These are phyloP conservation scores for Massospora cicadina DNA, from an alignment of 371 early-diverging fungal genomes.

Conservation along the genomic window DNA sequence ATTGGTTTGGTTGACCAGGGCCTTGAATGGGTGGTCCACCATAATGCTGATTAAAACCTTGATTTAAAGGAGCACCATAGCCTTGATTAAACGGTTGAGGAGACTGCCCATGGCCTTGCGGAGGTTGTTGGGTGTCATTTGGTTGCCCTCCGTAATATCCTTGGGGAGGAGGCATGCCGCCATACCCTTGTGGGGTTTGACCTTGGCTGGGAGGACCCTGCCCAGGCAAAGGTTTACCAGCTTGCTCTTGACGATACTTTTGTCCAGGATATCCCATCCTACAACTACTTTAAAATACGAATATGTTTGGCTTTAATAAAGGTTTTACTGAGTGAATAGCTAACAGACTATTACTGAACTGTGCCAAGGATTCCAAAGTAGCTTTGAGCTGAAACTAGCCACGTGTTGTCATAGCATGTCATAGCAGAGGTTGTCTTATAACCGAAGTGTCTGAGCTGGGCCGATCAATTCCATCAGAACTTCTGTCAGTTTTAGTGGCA, in stretches of 20 bases:
- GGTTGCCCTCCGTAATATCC: too few species aligned
- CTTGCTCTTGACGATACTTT: constrained; percentile 9
- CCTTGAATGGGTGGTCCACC: neutral
- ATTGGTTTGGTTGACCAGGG: neutral
- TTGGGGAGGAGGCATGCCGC: neutral
- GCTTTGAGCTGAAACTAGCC: too few species aligned
- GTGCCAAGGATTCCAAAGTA: too few species aligned
- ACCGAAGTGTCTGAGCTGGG: too few species aligned
- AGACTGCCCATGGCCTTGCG: too few species aligned
- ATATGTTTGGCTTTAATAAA: neutral
- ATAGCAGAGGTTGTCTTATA: too few species aligned
- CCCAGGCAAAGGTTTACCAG: neutral
- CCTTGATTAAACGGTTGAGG: neutral
- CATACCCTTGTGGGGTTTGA: neutral
- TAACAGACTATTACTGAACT: too few species aligned
- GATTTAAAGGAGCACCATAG: neutral
- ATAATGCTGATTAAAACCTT: neutral
- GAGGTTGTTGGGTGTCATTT: too few species aligned
- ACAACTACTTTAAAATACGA: neutral
- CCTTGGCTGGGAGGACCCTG: neutral
- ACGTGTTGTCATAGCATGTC: too few species aligned
- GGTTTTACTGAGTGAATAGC: neutral
- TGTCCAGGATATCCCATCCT: constrained; percentile 14
- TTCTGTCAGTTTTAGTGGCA: too few species aligned
- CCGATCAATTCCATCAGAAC: too few species aligned